These are phyloP conservation scores for Cokeromyces recurvatus DNA, from an alignment of 371 early-diverging fungal genomes.

Conservation along the genomic window DNA sequence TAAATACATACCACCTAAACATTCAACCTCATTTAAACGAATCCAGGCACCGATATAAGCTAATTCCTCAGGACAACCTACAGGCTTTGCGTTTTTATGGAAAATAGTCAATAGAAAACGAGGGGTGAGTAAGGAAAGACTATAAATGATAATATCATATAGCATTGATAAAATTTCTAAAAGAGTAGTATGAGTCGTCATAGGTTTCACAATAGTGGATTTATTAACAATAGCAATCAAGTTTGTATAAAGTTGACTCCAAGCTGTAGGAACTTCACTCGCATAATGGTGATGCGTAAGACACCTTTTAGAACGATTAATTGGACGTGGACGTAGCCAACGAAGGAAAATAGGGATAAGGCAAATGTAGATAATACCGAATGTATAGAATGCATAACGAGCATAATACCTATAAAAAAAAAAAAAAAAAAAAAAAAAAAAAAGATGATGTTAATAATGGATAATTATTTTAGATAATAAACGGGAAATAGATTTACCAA, in stretches of 20 bases:
- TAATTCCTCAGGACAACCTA: conserved; percentile 19
- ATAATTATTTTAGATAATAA: background rate
- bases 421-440: background rate
- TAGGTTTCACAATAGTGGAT: background rate
- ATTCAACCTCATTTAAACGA: conserved; percentile 33
- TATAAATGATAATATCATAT: conserved; percentile 7
- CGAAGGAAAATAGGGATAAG: conserved; percentile 20
- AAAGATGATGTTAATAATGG: background rate
- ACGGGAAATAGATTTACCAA: too few species aligned
- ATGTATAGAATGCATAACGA: conserved; percentile 19
- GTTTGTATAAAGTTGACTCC: conserved; percentile 21
- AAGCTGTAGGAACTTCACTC: conserved; percentile 22
- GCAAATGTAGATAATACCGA: conserved; percentile 23
- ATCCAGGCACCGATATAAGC: conserved; percentile 30
- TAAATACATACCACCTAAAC: conserved; percentile 29
- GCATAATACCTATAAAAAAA: conserved; percentile 13
- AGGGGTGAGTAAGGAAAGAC: conserved; percentile 9
- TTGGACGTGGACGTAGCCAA: conserved; percentile 22
- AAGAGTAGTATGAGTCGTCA: background rate
- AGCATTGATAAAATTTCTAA: conserved; percentile 1
- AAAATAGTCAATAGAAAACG: conserved; percentile 2
- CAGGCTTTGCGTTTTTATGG: conserved; percentile 11
- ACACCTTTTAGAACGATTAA: conserved; percentile 10
- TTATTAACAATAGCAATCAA: conserved; percentile 7
- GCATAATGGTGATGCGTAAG: conserved; percentile 28